Base-by-base conservation (phyloP, 768 basidiomycete genomes). In the Brasilioporus rufonigricans region DNA sequence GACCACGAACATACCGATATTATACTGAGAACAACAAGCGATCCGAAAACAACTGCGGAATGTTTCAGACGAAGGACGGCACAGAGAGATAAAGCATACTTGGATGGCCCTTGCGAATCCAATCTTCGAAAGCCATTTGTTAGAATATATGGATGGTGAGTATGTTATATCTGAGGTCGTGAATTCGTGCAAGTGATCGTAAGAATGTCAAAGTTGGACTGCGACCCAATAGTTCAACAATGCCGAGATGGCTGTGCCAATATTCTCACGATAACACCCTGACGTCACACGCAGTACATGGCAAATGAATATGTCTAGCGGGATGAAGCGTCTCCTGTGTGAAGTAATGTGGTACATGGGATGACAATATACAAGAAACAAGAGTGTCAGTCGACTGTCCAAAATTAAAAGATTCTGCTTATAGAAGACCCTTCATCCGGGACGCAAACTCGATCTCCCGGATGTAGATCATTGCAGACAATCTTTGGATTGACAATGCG, bases 381-480 rank as follows among this genome's bases (percentile, higher is more conserved):
- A 27, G 32, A 26, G 16, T 38, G 21, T 24, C 18, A 31, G 32
- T 33, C 38, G 36, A 29, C 36, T 44, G 41, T 13, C 49, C n/a
- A 19, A 27, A n/a, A 38, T 62, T 52, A 65, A 56, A 64, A 70
- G 38, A 66, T 50, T 46, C 61, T 60, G 47, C 69, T 70, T 26
- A 71, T 72, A 11, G 70, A 72, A 24, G 70, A 72, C n/a, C 35
- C 60, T 58, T 71, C 69, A 10, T 72, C 69, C 18, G 85, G 85
- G 10, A 87, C 60, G 61, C 86, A 87, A n/a, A 87, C 69, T 0
- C 77, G 76, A 18, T 76, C 77, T 18, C 85, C 85, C 1, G 84
- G 84, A 64, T 78, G 77, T n/a, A 88, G 68, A 27, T 73, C 69
- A n/a, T 76, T 79, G 63, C 86, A 87, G 18, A 78, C 66, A 39